A percentile compares a stretch with the other conserved stretches of the same genome.
Evolutionary conservation across 179 eudicot species (phyloP).

Genomic region (Vitellaria paradoxa): DNA sequence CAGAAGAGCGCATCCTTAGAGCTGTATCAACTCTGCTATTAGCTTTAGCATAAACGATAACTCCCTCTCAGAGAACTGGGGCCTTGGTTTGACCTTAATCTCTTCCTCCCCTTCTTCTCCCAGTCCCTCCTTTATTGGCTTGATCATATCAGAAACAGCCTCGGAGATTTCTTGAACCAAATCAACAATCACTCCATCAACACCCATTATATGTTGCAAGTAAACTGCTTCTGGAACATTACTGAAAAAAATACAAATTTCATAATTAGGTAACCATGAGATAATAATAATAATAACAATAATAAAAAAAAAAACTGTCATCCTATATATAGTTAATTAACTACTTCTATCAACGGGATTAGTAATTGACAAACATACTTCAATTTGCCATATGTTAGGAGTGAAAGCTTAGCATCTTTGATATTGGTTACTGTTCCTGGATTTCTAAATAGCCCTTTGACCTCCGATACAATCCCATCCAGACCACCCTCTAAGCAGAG

Average conservation of each 20-base stretch:
- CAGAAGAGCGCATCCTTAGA: constrained; percentile 14
- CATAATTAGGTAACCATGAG: background rate
- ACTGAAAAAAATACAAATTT: constrained; percentile 21
- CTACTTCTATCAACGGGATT: no score
- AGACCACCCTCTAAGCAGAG: constrained; percentile 72
- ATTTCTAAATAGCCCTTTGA: constrained; percentile 66
- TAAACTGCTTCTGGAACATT: constrained; percentile 71
- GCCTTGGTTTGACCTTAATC: constrained; percentile 30
- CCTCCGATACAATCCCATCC: constrained; percentile 90
- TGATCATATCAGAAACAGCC: constrained; percentile 57
- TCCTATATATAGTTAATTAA: no score
- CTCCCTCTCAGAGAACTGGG: constrained; percentile 79
- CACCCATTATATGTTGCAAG: constrained; percentile 81
- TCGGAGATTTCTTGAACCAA: constrained; percentile 71
- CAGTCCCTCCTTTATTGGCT: constrained; percentile 3
- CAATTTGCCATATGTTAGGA: constrained; percentile 78
- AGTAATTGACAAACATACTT: constrained; percentile 47
- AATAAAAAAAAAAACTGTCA: no score
- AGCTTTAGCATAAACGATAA: constrained; percentile 77
- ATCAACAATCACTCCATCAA: constrained; percentile 89
- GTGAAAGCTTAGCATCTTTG: constrained; percentile 65
- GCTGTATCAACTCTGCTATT: constrained; percentile 75
- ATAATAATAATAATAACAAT: background rate
- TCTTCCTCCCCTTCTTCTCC: constrained; percentile 25
- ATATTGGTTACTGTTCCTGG: constrained; percentile 65